Evolutionary conservation across 2,329 filamentous ascomycete species (phyloP), one percentile per base, ranked within the genome.

Genomic region (Ophiostoma ulmi): DNA sequence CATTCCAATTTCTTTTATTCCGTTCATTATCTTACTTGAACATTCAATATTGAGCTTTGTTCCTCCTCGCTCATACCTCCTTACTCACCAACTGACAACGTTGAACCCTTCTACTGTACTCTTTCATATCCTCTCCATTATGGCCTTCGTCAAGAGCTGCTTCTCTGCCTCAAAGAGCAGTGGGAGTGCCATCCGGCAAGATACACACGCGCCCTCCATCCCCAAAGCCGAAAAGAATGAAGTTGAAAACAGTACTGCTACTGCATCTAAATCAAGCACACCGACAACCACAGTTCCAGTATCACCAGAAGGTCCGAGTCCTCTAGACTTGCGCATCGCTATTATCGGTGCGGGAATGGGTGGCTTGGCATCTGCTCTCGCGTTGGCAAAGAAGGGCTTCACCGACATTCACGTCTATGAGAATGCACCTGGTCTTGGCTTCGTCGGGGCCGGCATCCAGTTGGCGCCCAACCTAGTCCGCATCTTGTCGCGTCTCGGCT

Each of bases 1-100:
- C 44, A n/a, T 48, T 8, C n/a, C 44, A 20, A 6, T n/a, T 44
- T 14, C 31, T 31, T 44, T n/a, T 20, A 48, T 20, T 20, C 4
- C 1, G 17, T 20, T 20, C 17, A 6, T 20, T 20, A 7, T 48
- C 44, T 48, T 20, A 20, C 20, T 48, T 20, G 31, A 31, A 31
- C 31, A 31, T 31, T 31, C 3, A 31, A 31, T 4, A 31, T 31
- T 3, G 31, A 31, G 31, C 31, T 31, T 31, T 31, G 31, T 31
- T 3, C 3, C 31, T 3, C 3, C 31, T 31, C 3, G 2, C 31
- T 3, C 2, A 0, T 31, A 31, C 31, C 3, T 3, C 31, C 1
- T 31, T 31, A 31, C 31, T 31, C 31, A 31, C 31, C 3, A 31
- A 31, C 5, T n/a, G n/a, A 20, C 5, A n/a, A 6, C 44, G 8